Conservation (phyloP, 768 basidiomycete species). For the Amanita subjunquillea region DNA sequence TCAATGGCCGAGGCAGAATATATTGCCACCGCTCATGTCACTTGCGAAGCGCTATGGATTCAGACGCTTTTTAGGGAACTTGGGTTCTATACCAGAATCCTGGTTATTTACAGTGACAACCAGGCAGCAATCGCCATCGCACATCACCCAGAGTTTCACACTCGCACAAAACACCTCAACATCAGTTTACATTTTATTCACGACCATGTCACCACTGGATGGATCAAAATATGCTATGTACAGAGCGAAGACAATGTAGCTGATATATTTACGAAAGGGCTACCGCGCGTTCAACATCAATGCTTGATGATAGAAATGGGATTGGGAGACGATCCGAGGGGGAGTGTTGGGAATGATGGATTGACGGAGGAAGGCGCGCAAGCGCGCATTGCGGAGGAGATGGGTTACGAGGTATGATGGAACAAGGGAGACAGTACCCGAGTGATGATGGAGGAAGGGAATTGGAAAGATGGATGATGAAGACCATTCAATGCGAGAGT, state of each 20-base stretch:
- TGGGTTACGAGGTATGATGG: too few relatives aligned
- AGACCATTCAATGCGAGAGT: too few relatives aligned
- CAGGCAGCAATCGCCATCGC: slow-evolving; percentile 12
- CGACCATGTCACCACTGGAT: slow-evolving; percentile 4
- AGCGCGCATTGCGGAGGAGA: too few relatives aligned
- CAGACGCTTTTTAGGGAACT: slow-evolving; percentile 10
- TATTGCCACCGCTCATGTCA: slow-evolving; percentile 23
- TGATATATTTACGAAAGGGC: slow-evolving; percentile 11
- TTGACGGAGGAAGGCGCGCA: too few relatives aligned
- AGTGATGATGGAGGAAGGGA: too few relatives aligned
- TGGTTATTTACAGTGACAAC: slow-evolving; percentile 10
- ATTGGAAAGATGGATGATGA: too few relatives aligned
- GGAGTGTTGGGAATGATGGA: too few relatives aligned
- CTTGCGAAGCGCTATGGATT: slow-evolving; percentile 16
- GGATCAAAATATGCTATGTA: background rate
- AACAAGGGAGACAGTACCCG: too few relatives aligned
- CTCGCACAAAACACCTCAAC: slow-evolving; percentile 15
- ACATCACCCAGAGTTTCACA: slow-evolving; percentile 12
- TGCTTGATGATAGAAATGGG: too few relatives aligned
- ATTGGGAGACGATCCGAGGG: too few relatives aligned
- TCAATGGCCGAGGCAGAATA: slow-evolving; percentile 19
- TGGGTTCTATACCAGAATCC: background rate
- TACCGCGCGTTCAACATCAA: too few relatives aligned
- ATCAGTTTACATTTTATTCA: slow-evolving; percentile 10
- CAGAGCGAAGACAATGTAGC: slow-evolving; percentile 8